phyloP scores from a whole-genome alignment of 257 asterid species.

The Pogostemon cablin region DNA sequence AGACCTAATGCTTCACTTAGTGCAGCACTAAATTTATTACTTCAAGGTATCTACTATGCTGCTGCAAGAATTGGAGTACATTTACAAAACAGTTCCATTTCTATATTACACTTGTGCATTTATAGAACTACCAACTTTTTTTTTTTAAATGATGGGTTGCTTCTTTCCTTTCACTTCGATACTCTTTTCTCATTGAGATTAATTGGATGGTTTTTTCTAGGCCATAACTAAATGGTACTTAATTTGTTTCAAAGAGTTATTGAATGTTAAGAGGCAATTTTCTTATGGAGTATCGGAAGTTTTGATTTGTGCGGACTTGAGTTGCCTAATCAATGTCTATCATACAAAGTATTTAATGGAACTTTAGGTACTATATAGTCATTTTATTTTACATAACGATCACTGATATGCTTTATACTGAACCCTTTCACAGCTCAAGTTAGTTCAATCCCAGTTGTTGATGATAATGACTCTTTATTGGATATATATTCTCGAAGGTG shows the following conservation, averaged over 20 bases:
- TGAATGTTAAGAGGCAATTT: not conserved
- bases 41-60: slow-evolving; percentile 62
- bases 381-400: not conserved
- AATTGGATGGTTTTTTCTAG: not conserved
- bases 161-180: too few relatives aligned
- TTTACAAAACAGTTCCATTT: slow-evolving; percentile 2
- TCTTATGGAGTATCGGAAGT: not conserved
- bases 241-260: not conserved
- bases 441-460: slow-evolving; percentile 91
- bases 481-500: slow-evolving; percentile 91
- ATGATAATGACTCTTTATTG: slow-evolving; percentile 85
- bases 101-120: slow-evolving; percentile 3
- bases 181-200: too few relatives aligned
- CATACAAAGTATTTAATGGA: not conserved
- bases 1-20: slow-evolving; percentile 80
- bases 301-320: too few relatives aligned
- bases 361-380: not conserved
- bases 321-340: slow-evolving; percentile 1
- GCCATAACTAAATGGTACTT: too few relatives aligned
- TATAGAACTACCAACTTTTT: not conserved
- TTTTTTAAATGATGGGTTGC: too few relatives aligned
- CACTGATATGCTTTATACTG: slow-evolving; percentile 22
- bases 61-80: not conserved
- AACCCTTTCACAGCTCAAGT: slow-evolving; percentile 69
- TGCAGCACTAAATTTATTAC: slow-evolving; percentile 73